Conservation (phyloP, 169 alveolate genomes). For the Besnoitia besnoiti region DNA sequence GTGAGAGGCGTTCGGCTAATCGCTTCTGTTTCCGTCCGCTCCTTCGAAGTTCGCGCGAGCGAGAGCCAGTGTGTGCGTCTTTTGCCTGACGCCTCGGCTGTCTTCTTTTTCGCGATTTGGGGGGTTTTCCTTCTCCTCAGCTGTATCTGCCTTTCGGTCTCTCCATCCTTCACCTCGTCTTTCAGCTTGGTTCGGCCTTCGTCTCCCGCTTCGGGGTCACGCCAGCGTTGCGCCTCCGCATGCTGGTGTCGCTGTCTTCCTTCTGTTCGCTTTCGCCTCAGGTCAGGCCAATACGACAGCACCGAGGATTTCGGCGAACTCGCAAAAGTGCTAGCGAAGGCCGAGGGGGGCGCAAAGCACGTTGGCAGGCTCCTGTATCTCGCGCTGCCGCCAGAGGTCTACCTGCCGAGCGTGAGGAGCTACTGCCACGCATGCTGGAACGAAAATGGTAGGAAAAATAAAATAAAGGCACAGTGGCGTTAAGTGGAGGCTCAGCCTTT, state of each 20-base stretch:
- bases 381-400: constrained; percentile 78
- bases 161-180: background rate
- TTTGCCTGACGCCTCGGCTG: background rate
- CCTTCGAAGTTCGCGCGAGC: too few species aligned
- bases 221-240: background rate
- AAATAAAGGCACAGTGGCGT: too few species aligned
- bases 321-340: background rate
- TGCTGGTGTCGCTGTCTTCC: background rate
- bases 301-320: constrained; percentile 47
- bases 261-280: background rate
- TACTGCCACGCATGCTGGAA: background rate
- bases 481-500: too few species aligned
- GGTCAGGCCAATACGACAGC: constrained; percentile 50
- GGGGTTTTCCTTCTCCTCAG: background rate
- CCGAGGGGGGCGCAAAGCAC: constrained; percentile 28
- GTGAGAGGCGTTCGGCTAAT: too few species aligned
- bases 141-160: background rate
- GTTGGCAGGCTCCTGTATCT: constrained; percentile 73
- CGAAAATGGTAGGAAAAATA: background rate
- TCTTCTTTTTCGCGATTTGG: background rate
- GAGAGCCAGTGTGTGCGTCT: background rate
- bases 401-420: background rate
- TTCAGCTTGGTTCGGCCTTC: too few species aligned
- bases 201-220: background rate
- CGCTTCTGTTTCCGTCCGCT: too few species aligned